Conservation (phyloP, 1,139 yeast genomes). For the Geotrichum carabidarum region DNA sequence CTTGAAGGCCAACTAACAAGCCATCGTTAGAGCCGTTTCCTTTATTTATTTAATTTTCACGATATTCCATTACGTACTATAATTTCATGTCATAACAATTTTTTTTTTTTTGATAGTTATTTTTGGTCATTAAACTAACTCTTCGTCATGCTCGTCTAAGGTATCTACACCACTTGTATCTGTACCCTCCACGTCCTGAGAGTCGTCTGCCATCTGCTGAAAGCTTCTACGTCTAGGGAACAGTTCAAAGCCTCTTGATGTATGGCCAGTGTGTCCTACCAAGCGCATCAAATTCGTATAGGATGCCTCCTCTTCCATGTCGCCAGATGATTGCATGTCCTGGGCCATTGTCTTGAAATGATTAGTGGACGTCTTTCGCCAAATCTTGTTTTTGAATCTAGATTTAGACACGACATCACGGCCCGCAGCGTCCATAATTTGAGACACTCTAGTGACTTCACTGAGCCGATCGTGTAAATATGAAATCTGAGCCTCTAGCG, state of each 20-base stretch:
- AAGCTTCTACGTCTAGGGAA: conserved; percentile 4
- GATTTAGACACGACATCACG: conserved; percentile 1
- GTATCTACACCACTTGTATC: conserved; percentile 13
- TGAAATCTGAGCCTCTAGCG: conserved; percentile 11
- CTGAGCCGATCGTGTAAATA: conserved; percentile 5
- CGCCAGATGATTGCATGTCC: neutral
- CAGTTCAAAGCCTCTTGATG: neutral
- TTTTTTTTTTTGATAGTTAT: neutral
- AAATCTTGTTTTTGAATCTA: neutral
- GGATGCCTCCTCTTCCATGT: neutral
- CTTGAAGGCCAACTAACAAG: conserved; percentile 23
- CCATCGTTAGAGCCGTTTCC: neutral
- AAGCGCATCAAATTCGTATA: too few relatives aligned
- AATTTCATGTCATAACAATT: neutral
- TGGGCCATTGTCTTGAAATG: too few relatives aligned
- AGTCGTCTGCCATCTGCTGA: conserved; percentile 10
- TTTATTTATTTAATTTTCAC: neutral
- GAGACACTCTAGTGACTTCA: conserved; percentile 6
- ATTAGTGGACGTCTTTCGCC: neutral
- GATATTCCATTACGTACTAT: neutral
- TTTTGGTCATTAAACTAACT: neutral
- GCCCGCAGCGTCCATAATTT: conserved; percentile 5
- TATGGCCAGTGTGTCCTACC: neutral
- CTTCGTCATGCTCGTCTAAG: conserved; percentile 9
- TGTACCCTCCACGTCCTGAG: conserved; percentile 8